A percentile compares a stretch with the other conserved stretches of the same genome.
Conservation (phyloP, 495 filamentous ascomycete genomes). For the Chaetomium fimeti region DNA sequence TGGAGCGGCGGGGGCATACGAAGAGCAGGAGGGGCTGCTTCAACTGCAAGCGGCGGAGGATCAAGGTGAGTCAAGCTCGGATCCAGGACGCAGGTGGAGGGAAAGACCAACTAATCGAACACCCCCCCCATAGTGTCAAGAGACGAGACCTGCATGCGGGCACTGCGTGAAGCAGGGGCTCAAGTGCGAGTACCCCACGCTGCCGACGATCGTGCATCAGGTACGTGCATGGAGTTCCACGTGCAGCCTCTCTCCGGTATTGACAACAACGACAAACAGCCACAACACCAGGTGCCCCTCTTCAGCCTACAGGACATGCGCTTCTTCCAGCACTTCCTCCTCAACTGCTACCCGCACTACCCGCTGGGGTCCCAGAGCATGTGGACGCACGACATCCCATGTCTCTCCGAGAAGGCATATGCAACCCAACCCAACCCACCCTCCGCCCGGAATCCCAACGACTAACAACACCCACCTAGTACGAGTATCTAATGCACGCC, state of each 20-base stretch:
- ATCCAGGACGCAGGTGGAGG: background rate
- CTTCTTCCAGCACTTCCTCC: conserved; percentile 62
- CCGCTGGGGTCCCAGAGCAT: conserved; percentile 56
- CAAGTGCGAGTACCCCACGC: conserved; percentile 57
- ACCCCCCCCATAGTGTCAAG: conserved; percentile 51
- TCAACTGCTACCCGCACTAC: conserved; percentile 57
- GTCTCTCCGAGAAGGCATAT: conserved; percentile 54
- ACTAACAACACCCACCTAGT: conserved; percentile 29
- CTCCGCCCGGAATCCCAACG: background rate
- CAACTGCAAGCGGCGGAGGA: conserved; percentile 62
- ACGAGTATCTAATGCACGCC: conserved; percentile 58
- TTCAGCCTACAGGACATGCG: conserved; percentile 60
- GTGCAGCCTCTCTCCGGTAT: background rate
- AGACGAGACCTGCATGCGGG: conserved; percentile 56
- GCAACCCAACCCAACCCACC: background rate
- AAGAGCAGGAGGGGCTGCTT: conserved; percentile 64
- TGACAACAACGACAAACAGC: conserved; percentile 31
- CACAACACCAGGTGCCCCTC: conserved; percentile 45
- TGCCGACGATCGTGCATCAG: conserved; percentile 46
- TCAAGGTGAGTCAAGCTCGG: conserved; percentile 49
- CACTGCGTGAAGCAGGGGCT: conserved; percentile 59
- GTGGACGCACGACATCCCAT: conserved; percentile 60
- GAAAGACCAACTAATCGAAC: conserved; percentile 9
- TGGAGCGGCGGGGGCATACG: conserved; percentile 54
- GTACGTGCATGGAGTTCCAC: conserved; percentile 22